Evolutionary conservation across 202 grass and related monocot species (phyloP).

Genomic region (Eragrostis tef): DNA sequence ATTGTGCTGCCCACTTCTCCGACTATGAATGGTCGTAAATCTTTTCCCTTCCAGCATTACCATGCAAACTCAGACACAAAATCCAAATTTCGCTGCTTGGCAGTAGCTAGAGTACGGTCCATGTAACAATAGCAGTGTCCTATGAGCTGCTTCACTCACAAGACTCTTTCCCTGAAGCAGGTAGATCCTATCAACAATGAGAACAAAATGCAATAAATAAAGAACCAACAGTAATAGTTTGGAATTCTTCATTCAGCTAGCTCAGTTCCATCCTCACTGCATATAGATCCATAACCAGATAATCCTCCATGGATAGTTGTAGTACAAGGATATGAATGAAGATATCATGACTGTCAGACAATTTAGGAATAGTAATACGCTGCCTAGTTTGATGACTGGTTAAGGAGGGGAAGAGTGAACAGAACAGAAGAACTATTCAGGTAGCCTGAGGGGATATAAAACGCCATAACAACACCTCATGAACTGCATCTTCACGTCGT

Average conservation of each 20-base stretch:
- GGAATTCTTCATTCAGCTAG: background rate
- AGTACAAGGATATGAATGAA: background rate
- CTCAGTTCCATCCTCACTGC: background rate
- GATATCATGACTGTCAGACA: slow-evolving; percentile 8
- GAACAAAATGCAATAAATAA: background rate
- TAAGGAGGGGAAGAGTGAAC: background rate
- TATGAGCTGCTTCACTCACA: slow-evolving; percentile 3
- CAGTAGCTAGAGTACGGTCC: background rate
- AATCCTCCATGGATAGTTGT: background rate
- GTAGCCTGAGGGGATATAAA: slow-evolving; percentile 23
- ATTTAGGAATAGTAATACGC: background rate
- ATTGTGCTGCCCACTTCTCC: background rate
- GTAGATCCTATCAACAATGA: background rate
- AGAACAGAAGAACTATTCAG: background rate
- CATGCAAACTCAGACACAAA: background rate
- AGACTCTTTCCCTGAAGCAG: background rate
- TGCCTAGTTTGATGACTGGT: background rate
- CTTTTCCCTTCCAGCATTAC: background rate
- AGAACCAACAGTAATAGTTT: background rate
- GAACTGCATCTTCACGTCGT: slow-evolving; percentile 11
- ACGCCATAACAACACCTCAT: slow-evolving; percentile 2
- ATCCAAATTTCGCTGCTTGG: background rate
- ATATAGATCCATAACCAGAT: background rate
- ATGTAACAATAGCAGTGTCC: background rate
- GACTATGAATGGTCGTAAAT: background rate